Evolutionary conservation across 2,329 filamentous ascomycete genomes (phyloP), one percentile per base, ranked within the genome.

Genomic region (Trichocomaceae sp.): DNA sequence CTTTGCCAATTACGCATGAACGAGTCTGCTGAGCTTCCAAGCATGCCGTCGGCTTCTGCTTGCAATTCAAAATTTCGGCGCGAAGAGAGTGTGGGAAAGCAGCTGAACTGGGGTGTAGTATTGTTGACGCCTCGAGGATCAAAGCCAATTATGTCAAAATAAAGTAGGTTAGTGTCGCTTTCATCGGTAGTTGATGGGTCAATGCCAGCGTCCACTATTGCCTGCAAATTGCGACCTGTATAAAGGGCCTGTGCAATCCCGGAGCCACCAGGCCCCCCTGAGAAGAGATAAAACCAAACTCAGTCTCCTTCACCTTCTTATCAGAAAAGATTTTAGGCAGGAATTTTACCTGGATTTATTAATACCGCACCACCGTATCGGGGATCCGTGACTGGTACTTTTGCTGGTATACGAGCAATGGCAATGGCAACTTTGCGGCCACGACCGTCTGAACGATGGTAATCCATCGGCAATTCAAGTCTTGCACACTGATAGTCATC

Each of bases 401-500:
- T 72, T 4, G 77, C 77, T 0, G 78, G 75, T 7, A 74, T 65
- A 26, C 72, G 73, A n/a, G 74, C 69, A 9, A 80, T 63, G 3
- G 77, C 77, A 23, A 80, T 59, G 2, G 67, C 67, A 19, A 77
- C 68, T 19, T 63, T 62, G 44, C 67, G 65, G 15, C 66, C 57
- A 44, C 68, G 37, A 35, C 66, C 60, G 37, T 73, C 66, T 0
- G 63, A 61, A 4, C 65, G 63, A 31, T 74, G 69, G 64, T 74
- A 77, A 60, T 75, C 75, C 63, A 80, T 71, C 0, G 78, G 79
- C 0, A 80, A 69, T 46, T 74, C 65, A 3, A 81, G 64, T 5
- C 74, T 69, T n/a, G 78, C 75, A 57, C 78, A 80, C 59, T 77
- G 69, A 52, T 75, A 75, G 4, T 67, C 71, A 54, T 69, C 68